A percentile compares a stretch with the other conserved stretches of the same genome.
Conservation (phyloP, 441 rosid species). For the Aleurites moluccanus region DNA sequence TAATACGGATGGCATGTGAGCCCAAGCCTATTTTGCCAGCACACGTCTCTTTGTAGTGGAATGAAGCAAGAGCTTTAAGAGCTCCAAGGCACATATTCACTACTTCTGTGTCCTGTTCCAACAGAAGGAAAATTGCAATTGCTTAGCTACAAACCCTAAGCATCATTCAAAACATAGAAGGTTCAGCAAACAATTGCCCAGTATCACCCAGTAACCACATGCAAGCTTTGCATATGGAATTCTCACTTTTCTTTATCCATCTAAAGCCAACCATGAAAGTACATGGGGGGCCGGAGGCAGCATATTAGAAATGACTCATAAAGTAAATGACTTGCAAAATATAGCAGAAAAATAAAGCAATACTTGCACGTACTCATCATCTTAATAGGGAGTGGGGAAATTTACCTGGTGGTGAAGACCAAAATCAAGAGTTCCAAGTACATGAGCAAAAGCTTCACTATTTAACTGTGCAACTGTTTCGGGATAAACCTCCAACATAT, state of each 20-base stretch:
- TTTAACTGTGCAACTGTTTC: conserved; percentile 77
- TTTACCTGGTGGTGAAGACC: conserved; percentile 97
- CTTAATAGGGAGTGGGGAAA: not conserved
- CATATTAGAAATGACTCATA: not conserved
- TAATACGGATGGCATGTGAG: conserved; percentile 51
- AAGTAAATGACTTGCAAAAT: not conserved
- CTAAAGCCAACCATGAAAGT: not conserved
- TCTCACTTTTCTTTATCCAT: not conserved
- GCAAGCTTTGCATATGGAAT: not conserved
- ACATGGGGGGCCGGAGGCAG: not conserved
- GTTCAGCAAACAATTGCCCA: not conserved
- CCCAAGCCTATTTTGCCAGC: conserved; percentile 72
- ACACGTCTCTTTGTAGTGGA: conserved; percentile 76
- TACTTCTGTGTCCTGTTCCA: conserved; percentile 69
- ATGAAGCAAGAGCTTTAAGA: conserved; percentile 84
- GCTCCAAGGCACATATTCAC: conserved; percentile 92
- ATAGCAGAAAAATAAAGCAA: not conserved
- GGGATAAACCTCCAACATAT: conserved; percentile 96
- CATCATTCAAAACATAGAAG: conserved; percentile 3
- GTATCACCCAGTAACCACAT: not conserved
- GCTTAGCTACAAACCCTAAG: not conserved
- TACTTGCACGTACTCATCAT: not conserved
- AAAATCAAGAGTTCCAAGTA: conserved; percentile 78
- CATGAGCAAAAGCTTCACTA: conserved; percentile 72
- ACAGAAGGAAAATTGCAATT: not conserved